These are phyloP conservation scores for Umbelopsis ramanniana DNA, from an alignment of 192 early-diverging fungal species.

Conservation along the genomic window DNA sequence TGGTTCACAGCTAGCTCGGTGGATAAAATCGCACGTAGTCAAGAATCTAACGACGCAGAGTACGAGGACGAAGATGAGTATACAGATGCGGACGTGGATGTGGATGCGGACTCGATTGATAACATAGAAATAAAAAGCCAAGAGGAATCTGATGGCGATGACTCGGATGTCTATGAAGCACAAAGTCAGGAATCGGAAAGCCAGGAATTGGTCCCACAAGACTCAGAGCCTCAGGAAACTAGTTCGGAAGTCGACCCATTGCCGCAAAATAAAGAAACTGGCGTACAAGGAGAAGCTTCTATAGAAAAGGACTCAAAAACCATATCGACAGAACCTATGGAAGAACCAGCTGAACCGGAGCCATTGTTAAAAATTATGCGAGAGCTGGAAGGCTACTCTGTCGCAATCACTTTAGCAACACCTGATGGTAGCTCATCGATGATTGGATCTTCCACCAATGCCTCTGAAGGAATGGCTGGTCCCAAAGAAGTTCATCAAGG, in stretches of 20 bases:
- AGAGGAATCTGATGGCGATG: no score
- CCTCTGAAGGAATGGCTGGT: not conserved
- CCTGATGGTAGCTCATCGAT: not conserved
- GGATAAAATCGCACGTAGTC: not conserved
- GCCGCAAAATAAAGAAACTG: not conserved
- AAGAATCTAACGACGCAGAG: not conserved
- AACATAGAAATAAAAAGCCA: no score
- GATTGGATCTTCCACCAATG: not conserved
- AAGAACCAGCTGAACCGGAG: not conserved
- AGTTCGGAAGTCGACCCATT: not conserved
- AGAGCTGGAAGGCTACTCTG: not conserved
- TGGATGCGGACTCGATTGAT: not conserved
- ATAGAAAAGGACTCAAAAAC: not conserved
- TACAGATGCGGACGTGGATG: not conserved
- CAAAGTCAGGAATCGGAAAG: not conserved
- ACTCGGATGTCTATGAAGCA: not conserved
- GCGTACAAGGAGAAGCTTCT: not conserved
- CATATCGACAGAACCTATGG: not conserved
- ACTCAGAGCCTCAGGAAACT: not conserved
- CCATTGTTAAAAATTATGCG: not conserved
- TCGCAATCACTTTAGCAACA: not conserved
- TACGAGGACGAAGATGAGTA: not conserved
- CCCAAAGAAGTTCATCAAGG: slow-evolving; percentile 1
- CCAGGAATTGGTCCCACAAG: not conserved
- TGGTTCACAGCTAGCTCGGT: not conserved